phyloP scores from a whole-genome alignment of 148 eudicot genomes.

The Persicaria tinctoria region DNA sequence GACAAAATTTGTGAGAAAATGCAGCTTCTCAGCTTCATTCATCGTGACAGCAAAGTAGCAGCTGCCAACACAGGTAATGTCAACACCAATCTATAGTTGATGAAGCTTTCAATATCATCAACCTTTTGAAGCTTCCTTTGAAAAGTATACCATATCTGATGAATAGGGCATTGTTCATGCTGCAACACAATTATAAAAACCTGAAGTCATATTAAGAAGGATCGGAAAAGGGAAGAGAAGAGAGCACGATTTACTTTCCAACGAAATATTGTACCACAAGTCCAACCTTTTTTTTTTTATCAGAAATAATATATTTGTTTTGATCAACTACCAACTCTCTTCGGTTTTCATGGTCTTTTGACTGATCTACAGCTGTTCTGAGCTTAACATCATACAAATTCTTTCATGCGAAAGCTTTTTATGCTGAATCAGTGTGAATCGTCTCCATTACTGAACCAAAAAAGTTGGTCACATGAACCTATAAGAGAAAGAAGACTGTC shows the following conservation, averaged over 20 bases:
- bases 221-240: background rate
- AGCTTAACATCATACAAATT: constrained; percentile 19
- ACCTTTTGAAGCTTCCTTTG: constrained; percentile 39
- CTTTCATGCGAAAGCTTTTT: constrained; percentile 56
- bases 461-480: constrained; percentile 96
- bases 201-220: background rate
- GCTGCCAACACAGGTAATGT: constrained; percentile 53
- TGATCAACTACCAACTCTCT: constrained; percentile 24
- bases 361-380: constrained; percentile 23
- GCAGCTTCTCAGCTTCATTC: constrained; percentile 8
- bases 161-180: constrained; percentile 56
- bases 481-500: background rate
- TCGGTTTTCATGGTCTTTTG: constrained; percentile 22
- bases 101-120: constrained; percentile 41
- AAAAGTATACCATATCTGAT: constrained; percentile 32
- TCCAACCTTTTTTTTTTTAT: constrained; percentile 25
- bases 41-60: constrained; percentile 59
- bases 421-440: constrained; percentile 78
- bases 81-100: constrained; percentile 55
- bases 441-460: constrained; percentile 99
- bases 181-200: constrained; percentile 17
- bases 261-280: constrained; percentile 1
- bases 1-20: background rate
- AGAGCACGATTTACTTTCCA: background rate
- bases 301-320: constrained; percentile 20